phyloP scores from a whole-genome alignment of 2,329 filamentous ascomycete species.

The Aspergillus sp. region DNA sequence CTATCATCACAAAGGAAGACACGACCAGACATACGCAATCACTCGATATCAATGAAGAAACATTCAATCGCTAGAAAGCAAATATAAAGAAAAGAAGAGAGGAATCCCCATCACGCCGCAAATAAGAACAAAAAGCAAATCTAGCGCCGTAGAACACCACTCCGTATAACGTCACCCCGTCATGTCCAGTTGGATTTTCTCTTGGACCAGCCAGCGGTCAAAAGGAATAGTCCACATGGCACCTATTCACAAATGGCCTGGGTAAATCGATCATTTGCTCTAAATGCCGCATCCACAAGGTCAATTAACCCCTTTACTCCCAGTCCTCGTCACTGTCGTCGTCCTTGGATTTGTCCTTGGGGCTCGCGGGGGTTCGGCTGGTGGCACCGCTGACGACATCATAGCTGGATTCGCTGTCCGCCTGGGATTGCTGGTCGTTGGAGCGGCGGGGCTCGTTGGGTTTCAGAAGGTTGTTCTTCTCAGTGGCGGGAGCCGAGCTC shows the following conservation, averaged over 20 bases:
- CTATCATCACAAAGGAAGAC: neutral
- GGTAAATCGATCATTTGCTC: neutral
- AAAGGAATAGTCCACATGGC: neutral
- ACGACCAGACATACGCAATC: neutral
- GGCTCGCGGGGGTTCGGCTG: conserved; percentile 72
- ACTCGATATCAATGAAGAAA: neutral
- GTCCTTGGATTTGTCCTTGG: conserved; percentile 50
- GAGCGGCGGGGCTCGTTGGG: conserved; percentile 66
- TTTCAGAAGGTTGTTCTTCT: conserved; percentile 54
- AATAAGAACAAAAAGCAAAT: neutral
- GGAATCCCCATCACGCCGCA: conserved; percentile 5
- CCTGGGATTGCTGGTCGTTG: conserved; percentile 84
- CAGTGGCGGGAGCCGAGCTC: conserved; percentile 31
- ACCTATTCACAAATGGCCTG: neutral
- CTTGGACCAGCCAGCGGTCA: conserved; percentile 18
- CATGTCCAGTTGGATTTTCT: neutral
- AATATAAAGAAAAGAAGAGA: conserved; percentile 14
- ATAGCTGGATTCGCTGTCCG: conserved; percentile 94
- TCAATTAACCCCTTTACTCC: conserved; percentile 57
- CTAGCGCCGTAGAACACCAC: conserved; percentile 10
- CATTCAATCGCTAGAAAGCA: neutral
- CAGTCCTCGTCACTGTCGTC: conserved; percentile 73
- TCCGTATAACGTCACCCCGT: conserved; percentile 7
- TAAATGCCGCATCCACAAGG: neutral
- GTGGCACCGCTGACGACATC: conserved; percentile 82